Evolutionary conservation across 2,329 filamentous ascomycete genomes (phyloP).

Genomic region (Cladophialophora immunda): DNA sequence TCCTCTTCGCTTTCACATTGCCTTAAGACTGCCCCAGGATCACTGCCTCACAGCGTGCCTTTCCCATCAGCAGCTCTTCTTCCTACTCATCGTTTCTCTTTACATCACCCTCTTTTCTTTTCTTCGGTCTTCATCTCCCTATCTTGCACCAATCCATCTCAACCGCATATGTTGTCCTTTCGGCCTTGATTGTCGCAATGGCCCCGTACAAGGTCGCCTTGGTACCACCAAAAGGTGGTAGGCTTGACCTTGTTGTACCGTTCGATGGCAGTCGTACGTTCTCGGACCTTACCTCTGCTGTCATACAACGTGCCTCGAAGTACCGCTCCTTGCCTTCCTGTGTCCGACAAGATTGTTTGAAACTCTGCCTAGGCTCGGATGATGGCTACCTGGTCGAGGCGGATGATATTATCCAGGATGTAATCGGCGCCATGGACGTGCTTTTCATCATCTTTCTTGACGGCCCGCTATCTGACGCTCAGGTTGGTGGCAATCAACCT

Average conservation of each 20-base stretch:
- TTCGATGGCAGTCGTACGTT: conserved; percentile 21
- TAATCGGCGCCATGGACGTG: conserved; percentile 15
- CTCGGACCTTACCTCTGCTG: conserved; percentile 8
- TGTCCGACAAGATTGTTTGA: conserved; percentile 19
- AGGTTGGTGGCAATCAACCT: background rate
- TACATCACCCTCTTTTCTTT: background rate
- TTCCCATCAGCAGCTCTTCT: background rate
- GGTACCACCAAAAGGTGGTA: conserved; percentile 26
- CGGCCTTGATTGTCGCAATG: conserved; percentile 1
- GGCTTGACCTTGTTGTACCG: conserved; percentile 22
- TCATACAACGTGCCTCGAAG: conserved; percentile 17
- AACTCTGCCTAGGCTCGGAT: conserved; percentile 21
- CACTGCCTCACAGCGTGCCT: background rate
- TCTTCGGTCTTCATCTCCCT: background rate
- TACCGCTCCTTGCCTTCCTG: conserved; percentile 18
- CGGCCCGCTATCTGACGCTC: background rate
- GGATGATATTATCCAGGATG: conserved; percentile 21
- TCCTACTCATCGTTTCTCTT: background rate
- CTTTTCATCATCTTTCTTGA: conserved; percentile 25
- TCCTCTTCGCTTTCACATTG: background rate
- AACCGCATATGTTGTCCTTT: background rate
- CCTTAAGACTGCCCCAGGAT: background rate
- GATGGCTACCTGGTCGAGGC: conserved; percentile 22
- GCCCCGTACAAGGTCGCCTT: conserved; percentile 24
- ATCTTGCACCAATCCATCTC: background rate